A percentile compares a stretch with the other conserved stretches of the same genome.
phyloP scores from a whole-genome alignment of 768 basidiomycete genomes.

The Mycena polygramma region DNA sequence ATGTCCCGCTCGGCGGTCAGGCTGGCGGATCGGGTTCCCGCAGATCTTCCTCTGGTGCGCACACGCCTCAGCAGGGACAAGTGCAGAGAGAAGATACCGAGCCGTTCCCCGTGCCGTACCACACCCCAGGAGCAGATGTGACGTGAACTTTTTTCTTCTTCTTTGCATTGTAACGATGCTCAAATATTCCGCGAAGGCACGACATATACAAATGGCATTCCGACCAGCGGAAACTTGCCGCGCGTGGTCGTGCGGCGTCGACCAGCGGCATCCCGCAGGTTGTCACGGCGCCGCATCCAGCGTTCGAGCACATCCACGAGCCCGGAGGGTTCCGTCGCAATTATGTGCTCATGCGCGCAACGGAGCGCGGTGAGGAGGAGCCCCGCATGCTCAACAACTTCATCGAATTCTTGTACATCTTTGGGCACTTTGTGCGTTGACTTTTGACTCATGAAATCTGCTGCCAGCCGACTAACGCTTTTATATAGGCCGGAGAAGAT shows the following conservation, averaged over 20 bases:
- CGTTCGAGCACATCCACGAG: constrained; percentile 93
- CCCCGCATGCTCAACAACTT: constrained; percentile 84
- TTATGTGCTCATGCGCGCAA: constrained; percentile 81
- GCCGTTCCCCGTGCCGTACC: constrained; percentile 88
- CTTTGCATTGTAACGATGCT: background rate
- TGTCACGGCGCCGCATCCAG: constrained; percentile 69
- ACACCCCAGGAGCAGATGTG: constrained; percentile 90
- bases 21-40: constrained; percentile 41
- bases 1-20: constrained; percentile 45
- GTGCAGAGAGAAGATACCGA: constrained; percentile 67
- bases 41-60: constrained; percentile 41
- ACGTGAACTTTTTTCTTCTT: constrained; percentile 72
- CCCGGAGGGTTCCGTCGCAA: constrained; percentile 96
- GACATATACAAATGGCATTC: constrained; percentile 97
- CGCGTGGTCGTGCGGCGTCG: constrained; percentile 77
- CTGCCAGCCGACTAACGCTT: constrained; percentile 21
- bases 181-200: constrained; percentile 64
- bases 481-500: constrained; percentile 86
- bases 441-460: background rate
- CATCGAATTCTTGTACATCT: constrained; percentile 94
- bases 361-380: constrained; percentile 73
- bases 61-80: background rate
- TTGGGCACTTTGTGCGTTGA: constrained; percentile 92
- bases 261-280: constrained; percentile 67
- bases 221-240: constrained; percentile 72